phyloP scores from a whole-genome alignment of 345 rosid species.

The Acer campestre region DNA sequence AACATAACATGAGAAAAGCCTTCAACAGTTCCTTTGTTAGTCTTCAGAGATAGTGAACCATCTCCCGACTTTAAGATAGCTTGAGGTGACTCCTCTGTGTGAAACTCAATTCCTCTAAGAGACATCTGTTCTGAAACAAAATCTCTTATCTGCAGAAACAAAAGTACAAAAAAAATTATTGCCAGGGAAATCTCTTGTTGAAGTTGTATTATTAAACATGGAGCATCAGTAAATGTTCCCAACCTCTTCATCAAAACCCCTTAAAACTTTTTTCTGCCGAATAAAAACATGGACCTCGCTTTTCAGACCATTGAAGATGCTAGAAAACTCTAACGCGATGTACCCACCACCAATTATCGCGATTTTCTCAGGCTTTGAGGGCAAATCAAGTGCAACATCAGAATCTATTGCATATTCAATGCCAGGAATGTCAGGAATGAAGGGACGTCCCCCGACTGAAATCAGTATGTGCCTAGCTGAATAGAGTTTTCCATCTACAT shows the following conservation, averaged over 20 bases:
- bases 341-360: slow-evolving; percentile 96
- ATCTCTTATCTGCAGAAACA: slow-evolving; percentile 71
- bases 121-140: slow-evolving; percentile 91
- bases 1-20: slow-evolving; percentile 97
- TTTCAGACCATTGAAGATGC: slow-evolving; percentile 78
- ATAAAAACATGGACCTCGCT: slow-evolving; percentile 94
- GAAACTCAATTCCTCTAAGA: slow-evolving; percentile 88
- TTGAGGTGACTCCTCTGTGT: slow-evolving; percentile 85
- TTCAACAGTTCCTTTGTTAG: slow-evolving; percentile 77
- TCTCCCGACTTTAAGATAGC: slow-evolving; percentile 74
- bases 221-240: slow-evolving; percentile 17
- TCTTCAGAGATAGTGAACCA: slow-evolving; percentile 82
- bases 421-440: slow-evolving; percentile 89
- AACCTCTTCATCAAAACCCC: slow-evolving; percentile 98
- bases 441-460: slow-evolving; percentile 91
- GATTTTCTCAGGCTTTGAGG: slow-evolving; percentile 74
- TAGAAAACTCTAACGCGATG: slow-evolving; percentile 88
- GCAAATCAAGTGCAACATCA: slow-evolving; percentile 97
- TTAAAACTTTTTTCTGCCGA: slow-evolving; percentile 83
- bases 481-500: slow-evolving; percentile 80
- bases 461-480: slow-evolving; percentile 75
- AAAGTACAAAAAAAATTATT: neutral
- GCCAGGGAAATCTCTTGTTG: neutral
- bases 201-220: slow-evolving; percentile 5
- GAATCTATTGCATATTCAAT: slow-evolving; percentile 84